These are phyloP conservation scores for Ophiostoma australiae DNA, from an alignment of 2,329 filamentous ascomycete species.

Conservation along the genomic window DNA sequence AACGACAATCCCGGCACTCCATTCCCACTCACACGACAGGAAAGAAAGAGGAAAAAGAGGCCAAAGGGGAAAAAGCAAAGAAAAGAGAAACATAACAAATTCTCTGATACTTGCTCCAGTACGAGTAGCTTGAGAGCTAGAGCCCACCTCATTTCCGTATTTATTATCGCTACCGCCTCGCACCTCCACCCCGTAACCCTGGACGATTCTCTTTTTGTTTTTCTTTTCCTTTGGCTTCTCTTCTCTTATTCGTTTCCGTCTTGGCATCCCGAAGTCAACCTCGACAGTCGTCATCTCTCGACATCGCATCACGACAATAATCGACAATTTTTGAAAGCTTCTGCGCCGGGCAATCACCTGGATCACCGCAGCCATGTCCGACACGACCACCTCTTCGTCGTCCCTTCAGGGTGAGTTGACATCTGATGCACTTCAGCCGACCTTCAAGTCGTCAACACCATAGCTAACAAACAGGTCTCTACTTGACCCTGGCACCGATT, in stretches of 20 bases:
- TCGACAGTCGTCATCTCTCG: neutral
- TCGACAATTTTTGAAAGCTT: neutral
- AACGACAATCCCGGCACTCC: neutral
- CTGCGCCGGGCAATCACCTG: conserved; percentile 21
- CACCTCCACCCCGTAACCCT: conserved; percentile 4
- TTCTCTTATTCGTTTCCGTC: conserved; percentile 9
- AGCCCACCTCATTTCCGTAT: conserved; percentile 4
- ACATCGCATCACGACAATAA: neutral
- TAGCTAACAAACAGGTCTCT: conserved; percentile 33
- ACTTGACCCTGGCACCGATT: conserved; percentile 42
- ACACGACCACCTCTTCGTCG: conserved; percentile 20
- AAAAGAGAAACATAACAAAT: conserved; percentile 9
- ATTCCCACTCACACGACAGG: neutral
- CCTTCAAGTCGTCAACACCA: neutral
- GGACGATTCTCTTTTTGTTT: neutral
- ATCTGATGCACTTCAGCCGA: too few species aligned
- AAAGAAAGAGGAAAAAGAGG: conserved; percentile 8
- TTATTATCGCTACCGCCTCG: conserved; percentile 10
- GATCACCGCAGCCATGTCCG: conserved; percentile 21
- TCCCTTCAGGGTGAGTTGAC: conserved; percentile 26
- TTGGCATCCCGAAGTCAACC: conserved; percentile 14
- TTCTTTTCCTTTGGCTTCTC: conserved; percentile 14
- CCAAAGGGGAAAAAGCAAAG: neutral
- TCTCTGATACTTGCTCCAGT: neutral
- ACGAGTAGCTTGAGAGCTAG: neutral